Conservation (phyloP, 768 basidiomycete species). For the Rubroboletus satanas region DNA sequence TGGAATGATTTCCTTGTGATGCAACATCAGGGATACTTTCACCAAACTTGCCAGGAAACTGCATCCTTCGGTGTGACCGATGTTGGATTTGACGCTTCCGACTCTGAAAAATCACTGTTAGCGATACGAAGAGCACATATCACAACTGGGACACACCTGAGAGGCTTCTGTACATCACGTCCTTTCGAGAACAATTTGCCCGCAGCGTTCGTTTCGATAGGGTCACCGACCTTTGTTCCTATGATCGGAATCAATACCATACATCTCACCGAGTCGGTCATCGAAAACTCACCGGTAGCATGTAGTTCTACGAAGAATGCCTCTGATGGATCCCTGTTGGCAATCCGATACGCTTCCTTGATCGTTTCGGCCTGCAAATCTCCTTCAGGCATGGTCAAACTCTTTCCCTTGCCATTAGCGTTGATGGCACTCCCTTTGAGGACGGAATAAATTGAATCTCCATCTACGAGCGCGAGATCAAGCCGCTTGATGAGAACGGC, state of each 20-base stretch:
- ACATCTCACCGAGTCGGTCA: neutral
- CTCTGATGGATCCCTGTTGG: conserved; percentile 32
- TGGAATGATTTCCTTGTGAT: conserved; percentile 28
- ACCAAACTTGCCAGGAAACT: conserved; percentile 34
- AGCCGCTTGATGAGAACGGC: conserved; percentile 35
- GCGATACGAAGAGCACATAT: neutral
- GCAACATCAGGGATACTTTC: conserved; percentile 32
- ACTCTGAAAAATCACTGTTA: conserved; percentile 12
- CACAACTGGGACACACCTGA: conserved; percentile 9
- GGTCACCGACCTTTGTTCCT: conserved; percentile 45
- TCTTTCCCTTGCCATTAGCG: conserved; percentile 32
- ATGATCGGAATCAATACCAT: neutral
- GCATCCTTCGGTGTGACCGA: conserved; percentile 29
- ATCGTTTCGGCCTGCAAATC: conserved; percentile 34
- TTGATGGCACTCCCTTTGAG: conserved; percentile 34
- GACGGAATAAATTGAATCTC: conserved; percentile 30
- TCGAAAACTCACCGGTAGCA: conserved; percentile 37
- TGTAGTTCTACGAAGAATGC: conserved; percentile 50
- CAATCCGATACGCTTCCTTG: conserved; percentile 29
- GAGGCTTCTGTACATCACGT: conserved; percentile 14
- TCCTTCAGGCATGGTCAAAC: conserved; percentile 35
- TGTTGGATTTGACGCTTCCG: conserved; percentile 26
- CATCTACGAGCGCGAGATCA: conserved; percentile 29
- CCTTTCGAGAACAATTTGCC: conserved; percentile 34
- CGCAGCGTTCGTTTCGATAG: conserved; percentile 48